phyloP scores from a whole-genome alignment of 1,284 basidiomycete genomes.

The Fistulina hepatica region DNA sequence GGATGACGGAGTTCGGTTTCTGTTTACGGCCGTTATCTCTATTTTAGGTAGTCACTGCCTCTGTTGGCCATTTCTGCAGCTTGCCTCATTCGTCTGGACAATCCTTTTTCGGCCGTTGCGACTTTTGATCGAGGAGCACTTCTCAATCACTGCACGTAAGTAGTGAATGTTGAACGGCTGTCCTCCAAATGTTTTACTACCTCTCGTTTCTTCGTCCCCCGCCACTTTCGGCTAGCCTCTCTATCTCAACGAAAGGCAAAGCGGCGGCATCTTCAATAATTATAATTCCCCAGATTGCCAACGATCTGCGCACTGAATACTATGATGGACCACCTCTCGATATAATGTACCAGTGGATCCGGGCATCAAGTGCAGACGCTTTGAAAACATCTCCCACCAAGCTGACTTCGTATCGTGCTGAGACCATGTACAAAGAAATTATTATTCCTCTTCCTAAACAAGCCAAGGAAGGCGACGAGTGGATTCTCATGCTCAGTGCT shows the following conservation, averaged over 20 bases:
- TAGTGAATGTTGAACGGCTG: too few species aligned
- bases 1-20: too few species aligned
- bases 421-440: conserved; percentile 61
- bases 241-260: conserved; percentile 2
- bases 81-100: too few species aligned
- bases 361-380: conserved; percentile 12
- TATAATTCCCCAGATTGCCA: conserved; percentile 67
- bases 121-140: too few species aligned
- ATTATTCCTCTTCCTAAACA: conserved; percentile 48
- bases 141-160: too few species aligned
- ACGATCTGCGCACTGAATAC: conserved; percentile 65
- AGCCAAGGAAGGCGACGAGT: conserved; percentile 41
- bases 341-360: conserved; percentile 43
- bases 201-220: conserved; percentile 71
- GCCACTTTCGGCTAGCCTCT: conserved; percentile 33
- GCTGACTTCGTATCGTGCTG: conserved; percentile 56
- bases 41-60: too few species aligned
- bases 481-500: conserved; percentile 49
- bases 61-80: too few species aligned
- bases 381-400: conserved; percentile 27
- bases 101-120: too few species aligned
- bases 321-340: conserved; percentile 36
- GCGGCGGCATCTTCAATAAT: neutral
- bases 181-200: conserved; percentile 77
- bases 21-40: too few species aligned